A percentile compares a stretch with the other conserved stretches of the same genome.
phyloP scores from a whole-genome alignment of 2,329 filamentous ascomycete species.

The Ceratocystis eucalypticola region DNA sequence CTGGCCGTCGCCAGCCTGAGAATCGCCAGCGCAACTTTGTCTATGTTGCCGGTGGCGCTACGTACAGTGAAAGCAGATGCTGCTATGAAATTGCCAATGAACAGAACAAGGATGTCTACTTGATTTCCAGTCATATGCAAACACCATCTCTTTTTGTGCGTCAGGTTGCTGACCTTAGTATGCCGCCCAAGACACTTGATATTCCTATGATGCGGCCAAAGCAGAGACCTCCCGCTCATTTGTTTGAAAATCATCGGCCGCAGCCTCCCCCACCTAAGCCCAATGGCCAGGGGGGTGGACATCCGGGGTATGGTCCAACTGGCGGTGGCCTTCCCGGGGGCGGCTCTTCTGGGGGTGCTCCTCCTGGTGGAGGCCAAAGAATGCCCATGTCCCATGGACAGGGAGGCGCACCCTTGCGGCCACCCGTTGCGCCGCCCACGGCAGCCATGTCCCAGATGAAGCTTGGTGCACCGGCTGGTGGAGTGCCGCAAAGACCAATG shows the following conservation, averaged over 20 bases:
- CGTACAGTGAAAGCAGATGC: conserved; percentile 74
- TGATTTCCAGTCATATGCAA: conserved; percentile 85
- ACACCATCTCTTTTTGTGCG: conserved; percentile 70
- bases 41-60: conserved; percentile 90
- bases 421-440: conserved; percentile 12
- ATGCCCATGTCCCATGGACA: conserved; percentile 1
- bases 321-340: neutral
- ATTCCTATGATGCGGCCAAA: conserved; percentile 70
- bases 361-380: neutral
- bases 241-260: conserved; percentile 52
- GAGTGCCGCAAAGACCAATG: conserved; percentile 12
- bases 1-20: conserved; percentile 57
- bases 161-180: conserved; percentile 67
- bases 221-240: conserved; percentile 68
- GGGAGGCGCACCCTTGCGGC: conserved; percentile 10
- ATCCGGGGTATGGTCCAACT: conserved; percentile 3
- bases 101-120: conserved; percentile 67
- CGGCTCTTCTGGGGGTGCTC: neutral
- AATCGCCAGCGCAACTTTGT: conserved; percentile 83
- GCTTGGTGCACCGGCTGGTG: conserved; percentile 7
- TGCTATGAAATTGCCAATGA: conserved; percentile 76
- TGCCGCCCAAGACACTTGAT: conserved; percentile 60
- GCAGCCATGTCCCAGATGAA: conserved; percentile 17
- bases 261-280: conserved; percentile 14
- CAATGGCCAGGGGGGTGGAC: conserved; percentile 4